A percentile compares a stretch with the other conserved stretches of the same genome.
Evolutionary conservation across 805 yeast genomes (phyloP).

Genomic region (Ogataea nitratoaversa): DNA sequence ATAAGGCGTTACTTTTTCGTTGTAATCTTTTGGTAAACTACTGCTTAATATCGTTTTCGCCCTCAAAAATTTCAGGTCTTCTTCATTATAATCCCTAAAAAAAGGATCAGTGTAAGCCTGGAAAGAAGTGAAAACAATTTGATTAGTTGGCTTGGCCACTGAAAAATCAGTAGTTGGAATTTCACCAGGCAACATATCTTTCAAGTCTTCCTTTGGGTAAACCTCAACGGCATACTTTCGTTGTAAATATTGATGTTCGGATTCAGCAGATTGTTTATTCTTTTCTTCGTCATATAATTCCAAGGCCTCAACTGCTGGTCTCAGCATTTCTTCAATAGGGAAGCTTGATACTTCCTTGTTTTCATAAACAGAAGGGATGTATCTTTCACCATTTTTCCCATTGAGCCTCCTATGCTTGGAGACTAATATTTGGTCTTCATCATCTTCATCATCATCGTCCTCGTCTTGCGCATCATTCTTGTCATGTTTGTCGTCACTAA

Average conservation of each 20-base stretch:
- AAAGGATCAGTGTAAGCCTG: conserved; percentile 81
- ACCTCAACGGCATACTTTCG: conserved; percentile 82
- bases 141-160: conserved; percentile 78
- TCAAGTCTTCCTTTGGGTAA: conserved; percentile 77
- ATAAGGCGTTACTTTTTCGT: conserved; percentile 66
- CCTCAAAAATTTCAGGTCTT: conserved; percentile 71
- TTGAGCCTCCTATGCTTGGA: background rate
- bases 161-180: conserved; percentile 87
- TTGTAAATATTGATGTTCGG: conserved; percentile 54
- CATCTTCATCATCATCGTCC: conserved; percentile 13
- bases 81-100: conserved; percentile 72
- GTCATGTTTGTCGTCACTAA: conserved; percentile 6
- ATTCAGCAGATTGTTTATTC: conserved; percentile 59
- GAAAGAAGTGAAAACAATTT: conserved; percentile 87
- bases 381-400: conserved; percentile 26
- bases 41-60: conserved; percentile 58
- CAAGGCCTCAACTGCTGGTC: conserved; percentile 18
- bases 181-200: conserved; percentile 76
- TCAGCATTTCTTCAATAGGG: conserved; percentile 18
- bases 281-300: conserved; percentile 40
- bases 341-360: conserved; percentile 13
- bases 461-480: too few species aligned
- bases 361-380: conserved; percentile 42
- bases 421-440: background rate
- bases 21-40: conserved; percentile 44